Evolutionary conservation across 495 filamentous ascomycete genomes (phyloP), one percentile per base, ranked within the genome.

Genomic region (Penicillium antarcticum): DNA sequence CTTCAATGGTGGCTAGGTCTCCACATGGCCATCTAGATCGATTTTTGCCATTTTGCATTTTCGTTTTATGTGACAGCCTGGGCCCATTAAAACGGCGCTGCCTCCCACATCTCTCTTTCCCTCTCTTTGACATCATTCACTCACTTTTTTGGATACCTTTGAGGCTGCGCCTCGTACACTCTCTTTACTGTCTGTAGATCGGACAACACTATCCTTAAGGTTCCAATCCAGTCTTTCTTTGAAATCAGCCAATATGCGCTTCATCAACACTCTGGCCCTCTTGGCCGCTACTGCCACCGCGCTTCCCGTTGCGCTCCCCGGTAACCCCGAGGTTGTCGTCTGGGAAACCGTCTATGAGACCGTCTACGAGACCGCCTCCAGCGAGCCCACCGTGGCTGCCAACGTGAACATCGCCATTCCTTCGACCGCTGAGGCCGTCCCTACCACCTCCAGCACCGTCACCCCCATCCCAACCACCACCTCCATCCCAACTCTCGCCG

Each of bases 131-230:
- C 26, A 49, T 26, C 47, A 49, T 38, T 41, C 47, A 49, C 47
- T 49, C 47, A n/a, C n/a, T n/a, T 23, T 16, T 49, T 49, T 41
- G 13, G 38, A 49, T 49, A 33, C 35, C 9, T 40, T 16, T 35
- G 36, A 12, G 47, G 47, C 37, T 49, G 47, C 32, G 47, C 47
- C 47, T 49, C 26, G 14, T 18, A 4, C 29, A 49, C 47, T 49
- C 17, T 42, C 47, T 34, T 49, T 49, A 34, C 37, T 33, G 47
- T 49, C 47, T 49, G 47, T 49, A 49, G 47, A 49, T 49, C 47
- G 42, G 47, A 42, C 38, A 32, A 39, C 35, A 33, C 29, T 42
- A 37, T 14, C 19, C 34, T 31, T 8, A 32, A 26, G 18, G 17
- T 13, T 17, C 41, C 14, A 48, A 41, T 23, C 39, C 46, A 13